Evolutionary conservation across 2,329 filamentous ascomycete species (phyloP).

Genomic region (Exophiala viscosa): DNA sequence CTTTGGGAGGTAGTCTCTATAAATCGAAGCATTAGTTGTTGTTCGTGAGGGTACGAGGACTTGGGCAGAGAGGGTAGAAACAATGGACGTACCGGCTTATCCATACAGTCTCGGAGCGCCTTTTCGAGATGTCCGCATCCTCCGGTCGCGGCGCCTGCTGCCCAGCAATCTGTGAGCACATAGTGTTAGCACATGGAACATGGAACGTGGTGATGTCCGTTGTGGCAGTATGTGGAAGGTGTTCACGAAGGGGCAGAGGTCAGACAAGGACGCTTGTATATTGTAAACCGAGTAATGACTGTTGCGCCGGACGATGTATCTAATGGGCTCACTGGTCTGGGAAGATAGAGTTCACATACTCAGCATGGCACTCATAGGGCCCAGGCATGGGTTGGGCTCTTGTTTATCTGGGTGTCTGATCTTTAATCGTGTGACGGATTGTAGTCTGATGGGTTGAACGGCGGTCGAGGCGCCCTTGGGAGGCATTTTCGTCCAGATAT

Average conservation of each 20-base stretch:
- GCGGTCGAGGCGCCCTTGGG: slow-evolving; percentile 43
- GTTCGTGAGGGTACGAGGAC: neutral
- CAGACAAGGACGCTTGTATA: neutral
- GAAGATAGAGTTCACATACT: slow-evolving; percentile 46
- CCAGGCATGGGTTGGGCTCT: slow-evolving; percentile 61
- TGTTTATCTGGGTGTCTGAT: slow-evolving; percentile 61
- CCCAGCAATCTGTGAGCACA: slow-evolving; percentile 42
- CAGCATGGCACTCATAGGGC: slow-evolving; percentile 63
- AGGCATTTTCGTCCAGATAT: slow-evolving; percentile 37
- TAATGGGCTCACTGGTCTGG: no score
- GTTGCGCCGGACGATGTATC: neutral
- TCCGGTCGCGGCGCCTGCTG: slow-evolving; percentile 39
- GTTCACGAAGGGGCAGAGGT: neutral
- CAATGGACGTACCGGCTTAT: slow-evolving; percentile 59
- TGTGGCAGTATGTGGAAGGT: neutral
- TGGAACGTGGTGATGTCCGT: neutral
- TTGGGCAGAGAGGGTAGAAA: slow-evolving; percentile 34
- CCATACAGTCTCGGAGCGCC: slow-evolving; percentile 69
- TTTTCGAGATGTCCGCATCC: slow-evolving; percentile 60
- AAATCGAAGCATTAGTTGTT: slow-evolving; percentile 9
- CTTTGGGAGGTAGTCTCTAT: slow-evolving; percentile 51
- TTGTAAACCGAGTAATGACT: neutral
- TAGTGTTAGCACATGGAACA: slow-evolving; percentile 11
- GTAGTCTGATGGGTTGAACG: slow-evolving; percentile 44
- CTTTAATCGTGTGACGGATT: slow-evolving; percentile 54